phyloP scores from a whole-genome alignment of 2,329 filamentous ascomycete genomes.

The Epichloe uncinata region DNA sequence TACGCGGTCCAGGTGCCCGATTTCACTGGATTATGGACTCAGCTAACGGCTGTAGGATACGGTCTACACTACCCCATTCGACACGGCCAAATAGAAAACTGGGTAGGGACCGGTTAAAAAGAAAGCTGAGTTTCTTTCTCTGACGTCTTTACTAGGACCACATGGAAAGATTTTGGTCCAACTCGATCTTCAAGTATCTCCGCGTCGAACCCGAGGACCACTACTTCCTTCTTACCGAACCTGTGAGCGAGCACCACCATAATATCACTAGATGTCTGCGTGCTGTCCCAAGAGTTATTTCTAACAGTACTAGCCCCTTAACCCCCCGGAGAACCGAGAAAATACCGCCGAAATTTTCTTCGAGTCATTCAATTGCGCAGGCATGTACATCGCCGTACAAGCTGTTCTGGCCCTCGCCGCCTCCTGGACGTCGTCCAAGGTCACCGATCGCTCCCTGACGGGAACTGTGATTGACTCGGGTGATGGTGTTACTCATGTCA shows the following conservation, averaged over 20 bases:
- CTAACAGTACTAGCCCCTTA: constrained; percentile 55
- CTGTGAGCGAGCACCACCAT: constrained; percentile 48
- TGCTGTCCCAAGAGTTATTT: background rate
- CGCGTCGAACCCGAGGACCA: constrained; percentile 97
- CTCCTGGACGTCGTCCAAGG: constrained; percentile 97
- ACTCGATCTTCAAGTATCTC: constrained; percentile 99
- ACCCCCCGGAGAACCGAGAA: constrained; percentile 98
- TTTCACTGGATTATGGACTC: constrained; percentile 1
- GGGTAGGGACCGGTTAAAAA: constrained; percentile 44
- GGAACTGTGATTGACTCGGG: constrained; percentile 98
- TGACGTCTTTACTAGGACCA: constrained; percentile 55
- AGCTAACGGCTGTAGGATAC: constrained; percentile 48
- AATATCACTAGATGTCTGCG: background rate
- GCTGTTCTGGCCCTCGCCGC: constrained; percentile 91
- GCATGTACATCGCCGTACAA: constrained; percentile 97
- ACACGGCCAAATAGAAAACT: constrained; percentile 97
- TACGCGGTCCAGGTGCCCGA: constrained; percentile 23
- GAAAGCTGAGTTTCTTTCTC: constrained; percentile 5
- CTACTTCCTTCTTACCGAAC: constrained; percentile 95
- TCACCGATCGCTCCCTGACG: constrained; percentile 87
- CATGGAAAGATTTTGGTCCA: constrained; percentile 99
- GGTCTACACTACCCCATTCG: constrained; percentile 95
- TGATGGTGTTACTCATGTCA: constrained; percentile 97
- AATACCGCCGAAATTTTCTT: constrained; percentile 99
- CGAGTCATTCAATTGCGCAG: constrained; percentile 98